phyloP scores from a whole-genome alignment of 352 stramenopile species.

The Pythium dissimile region DNA sequence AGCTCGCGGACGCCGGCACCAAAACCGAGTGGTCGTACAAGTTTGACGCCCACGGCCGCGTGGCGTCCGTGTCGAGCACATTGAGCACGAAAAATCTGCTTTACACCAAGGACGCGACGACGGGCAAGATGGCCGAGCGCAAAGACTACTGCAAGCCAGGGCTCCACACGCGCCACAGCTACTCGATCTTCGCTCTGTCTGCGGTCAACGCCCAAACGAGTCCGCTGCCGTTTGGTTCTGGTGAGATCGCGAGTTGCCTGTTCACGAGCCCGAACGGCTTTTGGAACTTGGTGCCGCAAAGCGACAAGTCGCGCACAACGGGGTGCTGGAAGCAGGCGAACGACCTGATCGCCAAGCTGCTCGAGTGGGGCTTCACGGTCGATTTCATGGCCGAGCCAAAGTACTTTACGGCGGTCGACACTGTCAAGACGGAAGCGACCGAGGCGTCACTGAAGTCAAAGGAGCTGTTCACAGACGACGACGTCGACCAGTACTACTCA shows the following conservation, averaged over 20 bases:
- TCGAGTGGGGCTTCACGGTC: constrained; percentile 15
- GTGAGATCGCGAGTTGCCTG: constrained; percentile 15
- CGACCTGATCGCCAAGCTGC: constrained; percentile 13
- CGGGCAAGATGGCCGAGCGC: constrained; percentile 10
- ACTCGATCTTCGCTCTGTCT: constrained; percentile 11
- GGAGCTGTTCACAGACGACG: constrained; percentile 2
- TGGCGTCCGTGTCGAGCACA: constrained; percentile 1
- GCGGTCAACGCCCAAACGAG: constrained; percentile 4
- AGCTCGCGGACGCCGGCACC: constrained; percentile 4
- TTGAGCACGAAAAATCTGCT: constrained; percentile 13
- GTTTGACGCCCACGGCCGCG: constrained; percentile 10
- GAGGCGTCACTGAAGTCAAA: background rate
- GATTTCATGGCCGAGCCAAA: constrained; percentile 9
- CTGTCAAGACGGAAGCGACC: constrained; percentile 1
- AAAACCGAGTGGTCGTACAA: constrained; percentile 11
- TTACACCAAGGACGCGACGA: constrained; percentile 10
- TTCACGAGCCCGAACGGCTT: constrained; percentile 19
- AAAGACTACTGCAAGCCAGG: constrained; percentile 16
- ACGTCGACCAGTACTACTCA: constrained; percentile 8
- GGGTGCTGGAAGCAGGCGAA: constrained; percentile 16
- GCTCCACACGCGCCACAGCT: constrained; percentile 9
- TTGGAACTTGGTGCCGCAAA: constrained; percentile 15
- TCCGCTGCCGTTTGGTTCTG: background rate
- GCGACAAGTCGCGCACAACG: constrained; percentile 8
- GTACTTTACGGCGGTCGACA: constrained; percentile 4